Conservation (phyloP, 129 eudicot species). For the Flaveria sonorensis region DNA sequence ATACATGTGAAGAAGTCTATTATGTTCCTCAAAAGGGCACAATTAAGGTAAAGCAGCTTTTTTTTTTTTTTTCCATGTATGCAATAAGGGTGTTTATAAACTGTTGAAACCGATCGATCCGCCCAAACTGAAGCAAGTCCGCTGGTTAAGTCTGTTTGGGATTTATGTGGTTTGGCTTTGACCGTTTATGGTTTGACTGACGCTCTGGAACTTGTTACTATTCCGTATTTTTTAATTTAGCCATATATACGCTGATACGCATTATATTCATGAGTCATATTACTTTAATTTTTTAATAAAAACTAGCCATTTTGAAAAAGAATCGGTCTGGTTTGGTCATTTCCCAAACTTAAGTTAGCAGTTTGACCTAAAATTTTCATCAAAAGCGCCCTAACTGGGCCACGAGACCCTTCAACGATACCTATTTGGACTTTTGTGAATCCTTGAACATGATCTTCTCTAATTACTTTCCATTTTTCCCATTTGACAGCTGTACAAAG, state of each 20-base stretch:
- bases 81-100: background rate
- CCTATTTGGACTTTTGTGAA: background rate
- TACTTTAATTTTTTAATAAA: background rate
- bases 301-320: background rate
- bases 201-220: background rate
- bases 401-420: background rate
- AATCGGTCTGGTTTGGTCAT: background rate
- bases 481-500: conserved; percentile 75
- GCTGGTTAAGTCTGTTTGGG: background rate
- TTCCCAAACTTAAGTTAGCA: background rate
- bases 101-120: background rate
- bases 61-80: background rate
- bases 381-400: background rate
- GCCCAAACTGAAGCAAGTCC: background rate
- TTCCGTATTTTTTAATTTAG: background rate
- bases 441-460: background rate
- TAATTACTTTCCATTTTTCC: conserved; percentile 20
- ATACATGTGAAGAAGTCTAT: conserved; percentile 93
- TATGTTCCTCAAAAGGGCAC: conserved; percentile 91
- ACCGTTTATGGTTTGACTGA: background rate
- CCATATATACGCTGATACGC: background rate
- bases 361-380: background rate
- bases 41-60: conserved; percentile 59
- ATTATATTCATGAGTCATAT: background rate
- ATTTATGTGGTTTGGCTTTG: background rate